phyloP scores from a whole-genome alignment of 495 filamentous ascomycete species.

The Parachaetomium inaequale region DNA sequence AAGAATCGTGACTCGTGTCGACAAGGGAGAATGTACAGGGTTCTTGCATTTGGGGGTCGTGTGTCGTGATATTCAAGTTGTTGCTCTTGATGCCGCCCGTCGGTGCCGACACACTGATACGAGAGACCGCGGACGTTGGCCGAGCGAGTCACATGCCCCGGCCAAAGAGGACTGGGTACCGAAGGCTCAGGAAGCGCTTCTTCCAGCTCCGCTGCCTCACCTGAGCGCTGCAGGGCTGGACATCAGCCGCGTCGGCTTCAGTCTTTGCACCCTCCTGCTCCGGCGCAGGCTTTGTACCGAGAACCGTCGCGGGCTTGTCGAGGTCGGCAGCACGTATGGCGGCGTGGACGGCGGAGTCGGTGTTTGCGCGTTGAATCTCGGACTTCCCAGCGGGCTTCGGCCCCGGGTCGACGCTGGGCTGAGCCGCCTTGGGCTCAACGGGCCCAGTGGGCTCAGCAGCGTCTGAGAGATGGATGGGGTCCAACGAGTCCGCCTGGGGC shows the following conservation, averaged over 20 bases:
- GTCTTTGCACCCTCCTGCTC: conserved; percentile 17
- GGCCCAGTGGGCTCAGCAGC: conserved; percentile 29
- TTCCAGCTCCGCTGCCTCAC: conserved; percentile 31
- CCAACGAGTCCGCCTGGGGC: conserved; percentile 13
- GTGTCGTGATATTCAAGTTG: conserved; percentile 11
- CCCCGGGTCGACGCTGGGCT: conserved; percentile 25
- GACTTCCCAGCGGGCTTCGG: conserved; percentile 27
- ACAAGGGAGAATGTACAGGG: conserved; percentile 33
- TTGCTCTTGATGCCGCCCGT: neutral
- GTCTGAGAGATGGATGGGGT: conserved; percentile 20
- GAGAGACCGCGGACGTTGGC: neutral
- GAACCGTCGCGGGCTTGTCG: conserved; percentile 16
- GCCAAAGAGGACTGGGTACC: conserved; percentile 30
- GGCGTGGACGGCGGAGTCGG: conserved; percentile 17
- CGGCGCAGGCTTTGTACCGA: conserved; percentile 20
- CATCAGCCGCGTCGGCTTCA: conserved; percentile 4
- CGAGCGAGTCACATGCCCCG: conserved; percentile 31
- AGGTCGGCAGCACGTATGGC: conserved; percentile 5
- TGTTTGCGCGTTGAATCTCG: conserved; percentile 11
- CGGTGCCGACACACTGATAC: conserved; percentile 11
- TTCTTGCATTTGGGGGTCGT: conserved; percentile 25
- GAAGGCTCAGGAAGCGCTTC: conserved; percentile 25
- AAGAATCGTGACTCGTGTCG: conserved; percentile 17
- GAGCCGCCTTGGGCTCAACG: conserved; percentile 25
- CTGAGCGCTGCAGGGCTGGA: conserved; percentile 19